Percentiles rank a stretch among this genome's conserved stretches.
Evolutionary conservation across 805 yeast genomes (phyloP).

Genomic region (Suhomyces emberorum): DNA sequence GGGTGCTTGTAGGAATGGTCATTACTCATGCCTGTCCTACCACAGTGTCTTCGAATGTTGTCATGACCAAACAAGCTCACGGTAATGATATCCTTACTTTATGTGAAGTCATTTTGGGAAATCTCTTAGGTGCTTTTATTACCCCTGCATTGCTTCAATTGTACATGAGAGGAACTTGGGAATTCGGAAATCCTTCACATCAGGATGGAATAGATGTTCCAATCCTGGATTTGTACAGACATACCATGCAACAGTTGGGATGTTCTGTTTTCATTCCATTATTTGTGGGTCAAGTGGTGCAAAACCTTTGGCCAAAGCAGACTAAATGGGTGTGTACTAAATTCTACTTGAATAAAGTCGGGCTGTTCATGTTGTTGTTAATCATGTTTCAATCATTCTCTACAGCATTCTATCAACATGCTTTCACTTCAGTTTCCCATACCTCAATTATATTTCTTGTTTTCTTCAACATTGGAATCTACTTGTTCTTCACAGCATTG

Average conservation of each 20-base stretch:
- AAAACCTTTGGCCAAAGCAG: conserved; percentile 64
- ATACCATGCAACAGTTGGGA: conserved; percentile 87
- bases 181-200: conserved; percentile 69
- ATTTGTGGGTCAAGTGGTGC: conserved; percentile 83
- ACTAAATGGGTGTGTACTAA: conserved; percentile 57
- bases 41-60: conserved; percentile 87
- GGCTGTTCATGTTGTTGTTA: conserved; percentile 73
- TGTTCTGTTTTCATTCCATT: conserved; percentile 79
- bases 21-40: conserved; percentile 89
- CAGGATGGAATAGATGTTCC: conserved; percentile 47
- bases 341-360: conserved; percentile 65
- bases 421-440: conserved; percentile 68
- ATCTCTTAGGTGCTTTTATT: conserved; percentile 78
- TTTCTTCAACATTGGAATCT: conserved; percentile 79
- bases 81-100: conserved; percentile 78
- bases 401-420: conserved; percentile 80
- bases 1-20: conserved; percentile 78
- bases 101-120: conserved; percentile 84
- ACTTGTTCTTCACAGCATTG: conserved; percentile 68
- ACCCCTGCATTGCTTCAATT: conserved; percentile 83
- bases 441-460: conserved; percentile 71
- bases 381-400: conserved; percentile 79
- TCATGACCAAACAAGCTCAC: conserved; percentile 83
- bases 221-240: conserved; percentile 56
- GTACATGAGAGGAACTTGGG: conserved; percentile 58